Base-by-base conservation (phyloP, 2,329 filamentous ascomycete genomes). In the Alternaria sp. region DNA sequence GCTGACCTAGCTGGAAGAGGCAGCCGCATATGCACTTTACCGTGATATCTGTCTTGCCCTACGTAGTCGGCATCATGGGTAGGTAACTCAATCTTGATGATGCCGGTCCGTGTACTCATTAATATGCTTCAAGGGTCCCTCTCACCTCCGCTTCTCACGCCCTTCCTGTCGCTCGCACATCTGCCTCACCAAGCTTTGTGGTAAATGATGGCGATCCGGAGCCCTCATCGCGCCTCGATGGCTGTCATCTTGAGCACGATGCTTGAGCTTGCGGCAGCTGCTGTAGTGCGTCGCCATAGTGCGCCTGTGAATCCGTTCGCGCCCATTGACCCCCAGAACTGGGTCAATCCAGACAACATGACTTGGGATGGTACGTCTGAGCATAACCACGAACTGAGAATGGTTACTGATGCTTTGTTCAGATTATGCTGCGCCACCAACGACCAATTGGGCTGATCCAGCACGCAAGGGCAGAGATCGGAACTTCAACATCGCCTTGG, bases 401-500 rank as follows among this genome's bases (percentile, higher is more conserved):
- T 10, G n/a, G 8, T 13, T 63, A 66, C 67, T 60, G 62, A 32
- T 10, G 83, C 19, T 21, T 36, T 26, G 4, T 4, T 3, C 3
- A 60, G 57, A 87, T 64, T 87, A 81, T 67, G 78, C 78, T 11
- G 73, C 75, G 15, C 83, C 83, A 1, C 85, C 85, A 0, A 82
- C 80, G 2, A 85, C 83, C 1, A 81, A 79, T 17, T 87, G 85
- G 85, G 79, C 77, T 7, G 81, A 86, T 58, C 79, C 84, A 2
- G 69, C 73, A 0, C 77, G 74, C 32, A 83, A 78, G 60, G 85
- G 85, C 8, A 80, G 81, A 3, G 76, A 76, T 32, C 81, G 85
- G 17, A 86, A 87, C 76, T 87, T 87, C 78, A 86, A 86, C 65
- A 87, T 87, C 61, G 85, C 85, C 6, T 81, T 87, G 63, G 82